Conservation (phyloP, 2,329 filamentous ascomycete genomes). For the Ophiostoma quercus region DNA sequence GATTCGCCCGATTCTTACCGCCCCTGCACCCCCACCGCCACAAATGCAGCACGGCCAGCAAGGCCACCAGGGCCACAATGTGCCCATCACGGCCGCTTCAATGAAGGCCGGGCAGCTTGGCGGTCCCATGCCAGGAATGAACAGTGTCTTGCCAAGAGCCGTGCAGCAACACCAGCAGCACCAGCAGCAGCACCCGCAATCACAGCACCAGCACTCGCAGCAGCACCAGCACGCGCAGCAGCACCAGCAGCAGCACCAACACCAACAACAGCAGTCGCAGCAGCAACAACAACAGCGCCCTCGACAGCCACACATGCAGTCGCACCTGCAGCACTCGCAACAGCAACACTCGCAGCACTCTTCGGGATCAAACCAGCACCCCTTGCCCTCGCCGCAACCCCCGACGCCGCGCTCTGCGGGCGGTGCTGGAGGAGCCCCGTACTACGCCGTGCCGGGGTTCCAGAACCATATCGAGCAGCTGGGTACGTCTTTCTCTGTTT, state of each 20-base stretch:
- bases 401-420: constrained; percentile 32
- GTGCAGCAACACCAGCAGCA: constrained; percentile 31
- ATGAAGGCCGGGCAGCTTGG: constrained; percentile 38
- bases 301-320: constrained; percentile 18
- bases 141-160: constrained; percentile 22
- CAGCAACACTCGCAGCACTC: constrained; percentile 36
- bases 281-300: constrained; percentile 20
- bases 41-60: constrained; percentile 24
- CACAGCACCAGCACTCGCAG: constrained; percentile 35
- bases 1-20: constrained; percentile 39
- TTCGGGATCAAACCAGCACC: constrained; percentile 32
- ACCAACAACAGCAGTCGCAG: constrained; percentile 27
- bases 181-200: constrained; percentile 30
- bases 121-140: constrained; percentile 26
- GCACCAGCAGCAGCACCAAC: constrained; percentile 35
- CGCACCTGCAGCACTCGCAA: constrained; percentile 34
- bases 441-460: constrained; percentile 76
- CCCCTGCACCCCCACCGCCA: constrained; percentile 26
- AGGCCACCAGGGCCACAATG: constrained; percentile 24
- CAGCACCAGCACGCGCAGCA: constrained; percentile 21
- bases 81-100: constrained; percentile 20
- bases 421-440: constrained; percentile 43
- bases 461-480: constrained; percentile 94
- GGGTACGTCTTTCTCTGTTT: constrained; percentile 59
- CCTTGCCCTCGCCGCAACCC: constrained; percentile 26